These are phyloP conservation scores for Candida vartiovaarae DNA, from an alignment of 805 yeast genomes.

Conservation along the genomic window DNA sequence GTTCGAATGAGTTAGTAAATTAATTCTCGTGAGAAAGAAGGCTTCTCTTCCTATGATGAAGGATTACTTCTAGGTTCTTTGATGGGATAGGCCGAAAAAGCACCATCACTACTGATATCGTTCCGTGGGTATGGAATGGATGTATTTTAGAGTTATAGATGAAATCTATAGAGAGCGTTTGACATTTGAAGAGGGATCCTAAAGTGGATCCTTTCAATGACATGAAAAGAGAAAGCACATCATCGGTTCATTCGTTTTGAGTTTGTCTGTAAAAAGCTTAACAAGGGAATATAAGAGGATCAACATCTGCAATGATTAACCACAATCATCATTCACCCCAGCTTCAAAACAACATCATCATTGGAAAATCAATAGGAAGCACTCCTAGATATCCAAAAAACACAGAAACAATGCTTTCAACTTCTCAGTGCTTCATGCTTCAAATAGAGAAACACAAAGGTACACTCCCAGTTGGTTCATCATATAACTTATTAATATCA, in stretches of 20 bases:
- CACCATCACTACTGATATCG: slow-evolving; percentile 1
- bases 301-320: neutral
- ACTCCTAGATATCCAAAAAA: too few species aligned
- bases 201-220: neutral
- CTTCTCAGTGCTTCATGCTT: slow-evolving; percentile 1
- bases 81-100: neutral
- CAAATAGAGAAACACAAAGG: neutral
- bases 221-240: slow-evolving; percentile 2
- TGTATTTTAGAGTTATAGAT: slow-evolving; percentile 4
- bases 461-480: slow-evolving; percentile 1
- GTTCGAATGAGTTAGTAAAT: slow-evolving; percentile 8
- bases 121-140: slow-evolving; percentile 1
- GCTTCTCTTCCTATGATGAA: neutral
- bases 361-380: neutral
- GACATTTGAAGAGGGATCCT: slow-evolving; percentile 1
- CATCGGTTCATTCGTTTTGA: neutral
- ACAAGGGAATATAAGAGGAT: neutral
- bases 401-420: neutral
- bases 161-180: slow-evolving; percentile 1
- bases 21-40: neutral
- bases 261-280: neutral
- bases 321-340: neutral
- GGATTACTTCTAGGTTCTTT: neutral
- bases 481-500: slow-evolving; percentile 2
- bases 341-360: neutral